Conservation (phyloP, 768 basidiomycete genomes). For the Termitomyces heimii region DNA sequence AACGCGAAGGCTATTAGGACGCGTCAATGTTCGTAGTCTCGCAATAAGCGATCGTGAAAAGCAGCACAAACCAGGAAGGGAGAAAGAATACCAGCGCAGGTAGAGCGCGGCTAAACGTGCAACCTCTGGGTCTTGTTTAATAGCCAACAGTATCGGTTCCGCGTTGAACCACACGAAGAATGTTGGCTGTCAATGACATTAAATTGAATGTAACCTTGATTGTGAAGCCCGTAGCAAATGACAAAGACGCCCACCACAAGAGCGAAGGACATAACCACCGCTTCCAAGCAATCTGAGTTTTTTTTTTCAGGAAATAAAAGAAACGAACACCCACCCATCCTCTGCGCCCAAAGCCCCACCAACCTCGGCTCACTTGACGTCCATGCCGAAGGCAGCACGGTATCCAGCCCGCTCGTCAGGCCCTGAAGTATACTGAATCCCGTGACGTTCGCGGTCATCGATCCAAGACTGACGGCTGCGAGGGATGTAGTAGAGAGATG, state of each 20-base stretch:
- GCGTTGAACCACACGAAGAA: conserved; percentile 43
- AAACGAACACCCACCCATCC: conserved; percentile 56
- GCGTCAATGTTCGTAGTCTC: neutral
- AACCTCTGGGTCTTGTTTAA: conserved; percentile 79
- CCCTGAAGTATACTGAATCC: conserved; percentile 78
- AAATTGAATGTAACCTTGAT: neutral
- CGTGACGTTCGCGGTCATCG: conserved; percentile 67
- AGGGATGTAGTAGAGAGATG: conserved; percentile 85
- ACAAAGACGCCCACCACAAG: conserved; percentile 44
- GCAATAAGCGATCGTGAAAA: neutral
- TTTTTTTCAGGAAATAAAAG: neutral
- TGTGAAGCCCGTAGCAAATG: neutral
- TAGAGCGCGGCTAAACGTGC: conserved; percentile 71
- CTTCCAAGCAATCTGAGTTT: conserved; percentile 26
- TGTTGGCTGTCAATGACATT: neutral
- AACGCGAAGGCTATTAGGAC: conserved; percentile 13
- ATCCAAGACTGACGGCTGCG: conserved; percentile 71
- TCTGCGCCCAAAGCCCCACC: conserved; percentile 85
- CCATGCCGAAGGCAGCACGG: conserved; percentile 93
- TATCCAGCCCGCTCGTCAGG: conserved; percentile 79
- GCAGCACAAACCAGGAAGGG: conserved; percentile 52
- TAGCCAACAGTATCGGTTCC: conserved; percentile 66
- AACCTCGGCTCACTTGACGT: conserved; percentile 78
- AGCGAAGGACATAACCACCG: conserved; percentile 48
- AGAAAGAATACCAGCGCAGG: conserved; percentile 65